Base-by-base conservation (phyloP, 129 eudicot species). In the Lactuca sativa region DNA sequence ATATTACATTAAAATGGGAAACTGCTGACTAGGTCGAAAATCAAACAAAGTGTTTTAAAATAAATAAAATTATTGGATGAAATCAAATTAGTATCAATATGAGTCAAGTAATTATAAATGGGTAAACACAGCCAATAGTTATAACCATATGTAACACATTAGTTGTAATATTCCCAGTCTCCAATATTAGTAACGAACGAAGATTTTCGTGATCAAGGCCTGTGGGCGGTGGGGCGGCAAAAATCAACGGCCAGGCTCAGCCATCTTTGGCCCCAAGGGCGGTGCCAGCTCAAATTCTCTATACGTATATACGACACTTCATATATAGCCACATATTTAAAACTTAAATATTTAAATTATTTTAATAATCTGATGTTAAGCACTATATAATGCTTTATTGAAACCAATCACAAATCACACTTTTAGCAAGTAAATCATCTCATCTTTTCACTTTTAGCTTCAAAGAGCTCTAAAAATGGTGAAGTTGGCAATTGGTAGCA, bases 151-250 rank as follows among this genome's bases (percentile, higher is more conserved):
- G 54, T 16, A 38, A 18, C 21, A 16, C 32, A 54, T 56, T 56
- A 3, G 44, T 25, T 51, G 3, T 34, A 37, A 17, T 56, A 52
- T 68, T 62, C 9, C 55, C 63, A 36, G 9, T 10, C 41, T 15
- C 12, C 30, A 48, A 25, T 25, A 48, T 48, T 49, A 6, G 49
- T 62, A 62, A 33, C 15, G 30, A 36, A 54, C 33, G 18, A 53
- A 31, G 3, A 34, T 30, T 70, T 74, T 78, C 73, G 71, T 25
- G 43, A 65, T 36, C 9, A 54, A 38, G 75, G 84, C 65, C 30
- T 25, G 30, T 25, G 30, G 30, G 30, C 87, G 87, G 87, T 78
- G 76, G 78, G 78, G 36, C 62, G 76, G 73, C 77, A 52, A 78
- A 76, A 78, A 78, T 75, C 16, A 76, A 9, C 12, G 59, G 69